Evolutionary conservation across 768 basidiomycete species (phyloP).

Genomic region (Lactifluus rugatus): DNA sequence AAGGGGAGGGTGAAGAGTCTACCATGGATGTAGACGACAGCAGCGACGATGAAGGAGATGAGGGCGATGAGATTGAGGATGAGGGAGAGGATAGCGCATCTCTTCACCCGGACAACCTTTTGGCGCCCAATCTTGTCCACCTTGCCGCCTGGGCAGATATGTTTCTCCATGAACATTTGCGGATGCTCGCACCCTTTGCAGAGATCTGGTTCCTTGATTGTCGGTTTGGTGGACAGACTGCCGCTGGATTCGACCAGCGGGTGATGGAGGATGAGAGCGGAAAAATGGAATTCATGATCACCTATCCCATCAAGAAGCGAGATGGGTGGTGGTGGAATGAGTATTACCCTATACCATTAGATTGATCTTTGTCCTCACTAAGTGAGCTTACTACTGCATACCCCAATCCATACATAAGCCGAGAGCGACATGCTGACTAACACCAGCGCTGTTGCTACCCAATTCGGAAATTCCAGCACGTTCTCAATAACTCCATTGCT

Average conservation of each 20-base stretch:
- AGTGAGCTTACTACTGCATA: background rate
- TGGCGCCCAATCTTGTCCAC: slow-evolving; percentile 1
- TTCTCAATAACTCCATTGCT: background rate
- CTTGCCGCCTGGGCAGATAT: slow-evolving; percentile 14
- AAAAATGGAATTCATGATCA: slow-evolving; percentile 6
- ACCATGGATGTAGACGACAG: slow-evolving; percentile 9
- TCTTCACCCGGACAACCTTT: background rate
- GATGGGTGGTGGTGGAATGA: slow-evolving; percentile 13
- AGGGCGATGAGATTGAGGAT: background rate
- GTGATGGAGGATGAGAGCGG: background rate
- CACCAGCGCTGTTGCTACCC: background rate
- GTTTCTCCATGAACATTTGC: slow-evolving; percentile 15
- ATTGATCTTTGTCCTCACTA: background rate
- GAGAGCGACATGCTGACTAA: no score
- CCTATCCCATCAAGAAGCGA: background rate
- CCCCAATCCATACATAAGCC: no score
- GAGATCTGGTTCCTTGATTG: slow-evolving; percentile 15
- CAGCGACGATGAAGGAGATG: background rate
- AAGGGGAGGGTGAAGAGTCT: background rate
- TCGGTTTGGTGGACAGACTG: background rate
- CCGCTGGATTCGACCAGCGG: slow-evolving; percentile 5
- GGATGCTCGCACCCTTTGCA: slow-evolving; percentile 9
- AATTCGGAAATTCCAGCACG: background rate
- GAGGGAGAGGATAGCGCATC: background rate
- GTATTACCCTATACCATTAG: background rate